Percentiles rank a stretch among this genome's conserved stretches.
These are phyloP conservation scores for Fagus sylvatica DNA, from an alignment of 306 rosid genomes.

Conservation along the genomic window DNA sequence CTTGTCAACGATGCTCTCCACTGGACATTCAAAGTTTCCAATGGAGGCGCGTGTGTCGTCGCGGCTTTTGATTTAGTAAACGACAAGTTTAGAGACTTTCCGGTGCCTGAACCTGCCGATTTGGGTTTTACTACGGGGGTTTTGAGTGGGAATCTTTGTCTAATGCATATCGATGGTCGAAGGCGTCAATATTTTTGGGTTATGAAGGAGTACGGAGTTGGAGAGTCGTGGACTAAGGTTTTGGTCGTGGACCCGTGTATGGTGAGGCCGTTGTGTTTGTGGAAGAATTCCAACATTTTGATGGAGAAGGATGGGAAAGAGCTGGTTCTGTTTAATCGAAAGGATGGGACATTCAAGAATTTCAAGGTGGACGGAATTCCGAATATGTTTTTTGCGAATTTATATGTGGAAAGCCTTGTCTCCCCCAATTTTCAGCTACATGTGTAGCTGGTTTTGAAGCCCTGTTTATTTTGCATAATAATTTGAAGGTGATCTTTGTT, in stretches of 20 bases:
- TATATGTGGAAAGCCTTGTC: conserved; percentile 11
- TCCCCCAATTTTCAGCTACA: neutral
- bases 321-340: too few relatives aligned
- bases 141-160: neutral
- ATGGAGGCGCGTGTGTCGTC: neutral
- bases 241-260: neutral
- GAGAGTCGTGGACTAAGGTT: neutral
- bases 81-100: neutral
- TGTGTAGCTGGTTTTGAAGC: too few relatives aligned
- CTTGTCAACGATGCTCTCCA: neutral
- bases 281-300: neutral
- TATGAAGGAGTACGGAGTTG: conserved; percentile 7
- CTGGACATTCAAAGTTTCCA: neutral
- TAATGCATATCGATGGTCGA: neutral
- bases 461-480: too few relatives aligned
- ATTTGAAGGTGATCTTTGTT: too few relatives aligned
- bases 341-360: too few relatives aligned
- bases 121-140: neutral
- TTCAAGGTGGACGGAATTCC: too few relatives aligned
- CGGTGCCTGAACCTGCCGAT: neutral
- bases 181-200: neutral
- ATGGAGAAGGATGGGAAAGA: too few relatives aligned
- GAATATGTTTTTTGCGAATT: neutral
- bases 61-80: neutral
- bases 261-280: neutral